Percentiles rank a stretch among this genome's conserved stretches.
Evolutionary conservation across 768 basidiomycete species (phyloP).

Genomic region (Astraeus odoratus): DNA sequence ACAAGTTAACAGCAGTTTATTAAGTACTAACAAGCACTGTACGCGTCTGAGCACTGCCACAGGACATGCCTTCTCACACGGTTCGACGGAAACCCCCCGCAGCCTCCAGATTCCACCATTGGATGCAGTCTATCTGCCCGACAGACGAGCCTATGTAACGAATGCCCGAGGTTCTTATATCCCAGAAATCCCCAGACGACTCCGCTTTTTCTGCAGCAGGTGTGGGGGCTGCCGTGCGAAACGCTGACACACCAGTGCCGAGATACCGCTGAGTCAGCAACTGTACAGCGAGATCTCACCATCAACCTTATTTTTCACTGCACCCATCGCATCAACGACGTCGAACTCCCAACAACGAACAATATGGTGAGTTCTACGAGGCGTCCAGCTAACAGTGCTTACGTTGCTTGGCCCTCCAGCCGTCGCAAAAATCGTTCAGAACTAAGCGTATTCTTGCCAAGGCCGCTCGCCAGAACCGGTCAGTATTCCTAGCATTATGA

Average conservation of each 20-base stretch:
- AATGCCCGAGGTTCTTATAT: too few relatives aligned
- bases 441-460: conserved; percentile 97
- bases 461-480: conserved; percentile 94
- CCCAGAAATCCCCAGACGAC: too few relatives aligned
- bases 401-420: too few relatives aligned
- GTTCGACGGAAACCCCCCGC: too few relatives aligned
- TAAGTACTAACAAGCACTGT: too few relatives aligned
- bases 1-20: too few relatives aligned
- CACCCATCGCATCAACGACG: conserved; percentile 15
- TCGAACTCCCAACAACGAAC: conserved; percentile 31
- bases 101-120: too few relatives aligned
- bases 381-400: conserved; percentile 7
- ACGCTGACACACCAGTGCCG: conserved; percentile 4
- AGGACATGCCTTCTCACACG: too few relatives aligned
- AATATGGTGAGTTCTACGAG: conserved; percentile 38
- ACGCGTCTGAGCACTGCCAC: too few relatives aligned
- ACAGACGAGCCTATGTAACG: too few relatives aligned
- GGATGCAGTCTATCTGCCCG: too few relatives aligned
- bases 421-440: conserved; percentile 98
- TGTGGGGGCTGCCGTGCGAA: conserved; percentile 8
- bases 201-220: too few relatives aligned
- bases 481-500: conserved; percentile 16
- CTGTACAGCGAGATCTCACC: conserved; percentile 32
- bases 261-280: conserved; percentile 28
- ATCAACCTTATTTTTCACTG: conserved; percentile 29